Evolutionary conservation across 2,329 filamentous ascomycete species (phyloP), one percentile per base, ranked within the genome.

Genomic region (Tympanopsis confertula): DNA sequence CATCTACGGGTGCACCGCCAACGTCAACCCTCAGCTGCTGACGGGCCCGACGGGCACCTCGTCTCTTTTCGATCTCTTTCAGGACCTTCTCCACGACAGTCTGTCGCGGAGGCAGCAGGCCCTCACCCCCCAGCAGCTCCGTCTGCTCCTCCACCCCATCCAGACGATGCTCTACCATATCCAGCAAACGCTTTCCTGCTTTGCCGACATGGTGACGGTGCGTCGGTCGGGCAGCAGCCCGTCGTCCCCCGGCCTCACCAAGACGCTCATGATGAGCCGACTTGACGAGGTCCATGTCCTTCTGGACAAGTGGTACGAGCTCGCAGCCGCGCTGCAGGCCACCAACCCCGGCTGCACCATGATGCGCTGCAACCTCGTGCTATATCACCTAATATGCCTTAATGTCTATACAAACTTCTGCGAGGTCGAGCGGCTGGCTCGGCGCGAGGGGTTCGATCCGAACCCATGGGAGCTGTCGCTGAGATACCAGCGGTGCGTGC

Each of bases 311-410:
- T 86, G 80, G 80, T 79, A 79, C 53, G 68, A 75, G 42, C 59
- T 84, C n/a, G 72, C 73, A 26, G 66, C 72, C 42, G 55, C 61
- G 10, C 68, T 74, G 50, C 57, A 63, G 47, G 71, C 73, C 49
- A 55, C 60, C n/a, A 68, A 77, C 47, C 66, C 70, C 2, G 56
- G 59, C 35, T 82, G 78, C 44, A 57, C 69, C 13, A 63, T 77
- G 44, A 81, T 74, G 49, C 70, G 71, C 47, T 76, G 74, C 44
- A 82, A 78, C 49, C 56, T 85, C 30, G 69, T 81, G 32, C 68
- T 85, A 42, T 84, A 80, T 53, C 80, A 86, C 47, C 65, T 85
- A 30, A 76, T 85, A 50, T 78, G 71, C 36, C 65, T 86, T 41
- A 83, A 83, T 46, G 70, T 74, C 5, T 69, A 82, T 19, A 78